Evolutionary conservation across 441 rosid genomes (phyloP).

Genomic region (Populus tomentosa): DNA sequence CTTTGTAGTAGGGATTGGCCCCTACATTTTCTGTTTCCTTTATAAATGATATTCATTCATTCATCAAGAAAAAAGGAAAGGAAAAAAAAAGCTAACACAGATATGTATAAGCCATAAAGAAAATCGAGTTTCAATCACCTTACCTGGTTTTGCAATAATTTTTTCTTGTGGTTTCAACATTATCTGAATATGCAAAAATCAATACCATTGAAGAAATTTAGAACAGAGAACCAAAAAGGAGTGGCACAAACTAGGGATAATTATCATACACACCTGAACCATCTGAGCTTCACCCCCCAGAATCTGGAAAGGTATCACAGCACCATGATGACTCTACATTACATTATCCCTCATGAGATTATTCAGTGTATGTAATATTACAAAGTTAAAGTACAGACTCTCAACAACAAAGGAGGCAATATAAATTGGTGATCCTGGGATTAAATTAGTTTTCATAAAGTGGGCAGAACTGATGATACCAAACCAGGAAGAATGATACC

Average conservation of each 20-base stretch:
- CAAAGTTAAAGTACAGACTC: background rate
- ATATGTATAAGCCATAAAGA: background rate
- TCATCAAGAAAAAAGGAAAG: too few species aligned
- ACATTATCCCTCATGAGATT: conserved; percentile 20
- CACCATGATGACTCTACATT: conserved; percentile 84
- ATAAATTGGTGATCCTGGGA: background rate
- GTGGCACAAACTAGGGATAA: background rate
- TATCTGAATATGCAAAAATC: conserved; percentile 44
- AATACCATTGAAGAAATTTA: conserved; percentile 5
- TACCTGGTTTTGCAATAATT: conserved; percentile 86
- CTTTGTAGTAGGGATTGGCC: background rate
- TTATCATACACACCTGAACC: conserved; percentile 59
- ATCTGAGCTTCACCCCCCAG: conserved; percentile 99
- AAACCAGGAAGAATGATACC: background rate
- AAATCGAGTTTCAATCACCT: conserved; percentile 10
- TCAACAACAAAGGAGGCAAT: background rate
- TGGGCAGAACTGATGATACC: background rate
- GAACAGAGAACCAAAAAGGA: background rate
- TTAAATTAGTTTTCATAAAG: background rate
- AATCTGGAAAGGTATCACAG: conserved; percentile 81
- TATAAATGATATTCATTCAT: background rate
- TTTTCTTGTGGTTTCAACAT: conserved; percentile 92
- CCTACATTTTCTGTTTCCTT: background rate
- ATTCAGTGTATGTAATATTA: background rate
- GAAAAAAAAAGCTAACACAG: too few species aligned